Conservation (phyloP, 2,329 filamentous ascomycete species). For the Hymenoscyphus scutula region DNA sequence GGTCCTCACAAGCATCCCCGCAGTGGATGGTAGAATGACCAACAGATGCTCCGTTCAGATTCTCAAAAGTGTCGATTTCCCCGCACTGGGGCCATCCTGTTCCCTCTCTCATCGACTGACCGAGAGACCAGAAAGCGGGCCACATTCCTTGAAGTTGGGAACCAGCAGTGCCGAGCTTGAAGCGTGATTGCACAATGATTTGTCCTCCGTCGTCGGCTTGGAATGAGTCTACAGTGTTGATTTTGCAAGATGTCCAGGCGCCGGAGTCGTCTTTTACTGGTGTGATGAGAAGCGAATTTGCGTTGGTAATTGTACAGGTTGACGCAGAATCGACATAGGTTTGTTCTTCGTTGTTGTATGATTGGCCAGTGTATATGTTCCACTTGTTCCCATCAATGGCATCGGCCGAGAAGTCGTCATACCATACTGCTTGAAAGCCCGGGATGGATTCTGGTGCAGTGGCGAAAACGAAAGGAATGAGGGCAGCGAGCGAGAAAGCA, state of each 20-base stretch:
- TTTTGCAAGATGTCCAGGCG: constrained; percentile 26
- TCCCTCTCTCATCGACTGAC: constrained; percentile 19
- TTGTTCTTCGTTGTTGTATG: constrained; percentile 27
- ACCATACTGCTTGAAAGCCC: constrained; percentile 26
- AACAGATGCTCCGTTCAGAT: constrained; percentile 19
- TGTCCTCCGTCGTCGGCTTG: constrained; percentile 18
- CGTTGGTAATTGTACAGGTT: constrained; percentile 22
- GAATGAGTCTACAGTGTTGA: constrained; percentile 23
- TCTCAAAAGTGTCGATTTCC: constrained; percentile 31
- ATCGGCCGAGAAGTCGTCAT: constrained; percentile 21
- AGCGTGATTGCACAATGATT: constrained; percentile 23
- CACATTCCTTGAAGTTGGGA: constrained; percentile 25
- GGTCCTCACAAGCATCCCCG: constrained; percentile 21
- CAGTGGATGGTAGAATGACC: constrained; percentile 27
- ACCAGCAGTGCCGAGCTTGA: constrained; percentile 23
- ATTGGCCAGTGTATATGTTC: constrained; percentile 17
- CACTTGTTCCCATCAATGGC: constrained; percentile 21
- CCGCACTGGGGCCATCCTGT: constrained; percentile 25
- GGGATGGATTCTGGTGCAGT: constrained; percentile 12
- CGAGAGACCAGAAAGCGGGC: constrained; percentile 30
- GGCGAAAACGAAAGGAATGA: constrained; percentile 16
- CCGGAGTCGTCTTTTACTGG: constrained; percentile 16
- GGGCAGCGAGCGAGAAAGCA: constrained; percentile 11
- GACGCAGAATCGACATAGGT: constrained; percentile 19
- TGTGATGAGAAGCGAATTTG: constrained; percentile 22